Percentiles rank a stretch among this genome's conserved stretches.
phyloP scores from a whole-genome alignment of 2,329 filamentous ascomycete species.

The Pseudogymnoascus sp. region DNA sequence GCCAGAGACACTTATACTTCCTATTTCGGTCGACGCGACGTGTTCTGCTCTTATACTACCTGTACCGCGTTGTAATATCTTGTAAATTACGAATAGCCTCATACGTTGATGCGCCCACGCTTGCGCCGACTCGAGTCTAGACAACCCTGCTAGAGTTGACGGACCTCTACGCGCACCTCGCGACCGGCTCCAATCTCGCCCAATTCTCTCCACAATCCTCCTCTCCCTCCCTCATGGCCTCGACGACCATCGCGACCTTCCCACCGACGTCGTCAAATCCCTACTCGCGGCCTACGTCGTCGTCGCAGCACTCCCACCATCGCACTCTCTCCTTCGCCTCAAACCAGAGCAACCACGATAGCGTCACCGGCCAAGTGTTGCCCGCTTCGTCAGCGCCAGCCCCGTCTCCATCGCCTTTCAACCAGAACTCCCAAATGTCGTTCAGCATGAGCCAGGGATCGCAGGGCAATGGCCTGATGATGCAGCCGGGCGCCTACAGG shows the following conservation, averaged over 20 bases:
- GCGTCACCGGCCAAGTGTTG: neutral
- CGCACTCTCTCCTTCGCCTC: neutral
- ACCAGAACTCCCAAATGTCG: conserved; percentile 22
- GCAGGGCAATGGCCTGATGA: conserved; percentile 26
- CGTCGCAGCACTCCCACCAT: neutral
- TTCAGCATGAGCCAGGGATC: conserved; percentile 29
- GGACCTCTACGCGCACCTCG: conserved; percentile 7
- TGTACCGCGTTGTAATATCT: conserved; percentile 7
- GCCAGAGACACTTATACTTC: conserved; percentile 13
- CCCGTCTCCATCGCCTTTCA: neutral
- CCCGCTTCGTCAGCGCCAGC: conserved; percentile 1
- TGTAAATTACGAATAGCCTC: conserved; percentile 7
- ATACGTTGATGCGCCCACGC: neutral
- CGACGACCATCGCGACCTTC: conserved; percentile 4
- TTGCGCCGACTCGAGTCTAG: conserved; percentile 2
- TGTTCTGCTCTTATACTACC: conserved; percentile 1
- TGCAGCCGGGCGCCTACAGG: conserved; percentile 25
- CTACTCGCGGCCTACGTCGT: neutral
- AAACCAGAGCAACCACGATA: neutral
- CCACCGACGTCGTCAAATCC: neutral
- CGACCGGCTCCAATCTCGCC: neutral
- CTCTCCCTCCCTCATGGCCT: conserved; percentile 4
- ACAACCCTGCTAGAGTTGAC: neutral
- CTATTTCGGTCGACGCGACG: conserved; percentile 12
- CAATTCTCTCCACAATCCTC: neutral